Evolutionary conservation across 2,329 filamentous ascomycete species (phyloP), one percentile per base, ranked within the genome.

Genomic region (Sporothrix euskadiensis): DNA sequence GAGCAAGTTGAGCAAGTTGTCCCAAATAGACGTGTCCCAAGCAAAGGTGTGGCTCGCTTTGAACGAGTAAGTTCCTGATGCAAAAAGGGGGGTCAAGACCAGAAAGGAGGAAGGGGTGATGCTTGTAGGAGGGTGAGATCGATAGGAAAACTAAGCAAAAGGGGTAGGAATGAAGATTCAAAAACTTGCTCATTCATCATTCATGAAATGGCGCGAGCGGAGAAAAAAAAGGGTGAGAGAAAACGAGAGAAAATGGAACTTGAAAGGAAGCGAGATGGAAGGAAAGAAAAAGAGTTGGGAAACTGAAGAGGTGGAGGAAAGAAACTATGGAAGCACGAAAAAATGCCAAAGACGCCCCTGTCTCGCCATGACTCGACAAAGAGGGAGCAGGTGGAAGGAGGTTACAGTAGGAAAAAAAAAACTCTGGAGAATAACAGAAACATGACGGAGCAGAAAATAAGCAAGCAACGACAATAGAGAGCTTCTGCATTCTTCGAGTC

Each of bases 61-160:
- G 41, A 66, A 71, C 9, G 59, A 72, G 71, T 47, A 68, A 66
- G 59, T 72, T 72, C 22, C n/a, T 68, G 71, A 72, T 41, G 59
- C 71, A 72, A 57, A 14, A 35, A 39, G 39, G 49, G 49, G 22
- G 35, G 2, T 8, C 1, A 22, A 19, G 56, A 22, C 49, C 19
- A n/a, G 14, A 22, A 22, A 47, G 69, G n/a, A n/a, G 39, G 7
- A 49, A 35, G 52, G 35, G 44, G 14, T 26, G 26, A 56, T 54
- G 44, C 44, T 66, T 22, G 61, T 35, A 54, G 66, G 47, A 56
- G 47, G 39, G 54, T 44, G 35, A 63, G 56, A 61, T 71, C 56
- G 69, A 52, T 71, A 49, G 14, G 56, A 63, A 19, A 61, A 61
- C 49, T 61, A 57, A 63, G n/a, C n/a, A 41, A 63, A 59, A 10